These are phyloP conservation scores for Avena eriantha DNA, from an alignment of 176 grass and related monocot species.

Conservation along the genomic window DNA sequence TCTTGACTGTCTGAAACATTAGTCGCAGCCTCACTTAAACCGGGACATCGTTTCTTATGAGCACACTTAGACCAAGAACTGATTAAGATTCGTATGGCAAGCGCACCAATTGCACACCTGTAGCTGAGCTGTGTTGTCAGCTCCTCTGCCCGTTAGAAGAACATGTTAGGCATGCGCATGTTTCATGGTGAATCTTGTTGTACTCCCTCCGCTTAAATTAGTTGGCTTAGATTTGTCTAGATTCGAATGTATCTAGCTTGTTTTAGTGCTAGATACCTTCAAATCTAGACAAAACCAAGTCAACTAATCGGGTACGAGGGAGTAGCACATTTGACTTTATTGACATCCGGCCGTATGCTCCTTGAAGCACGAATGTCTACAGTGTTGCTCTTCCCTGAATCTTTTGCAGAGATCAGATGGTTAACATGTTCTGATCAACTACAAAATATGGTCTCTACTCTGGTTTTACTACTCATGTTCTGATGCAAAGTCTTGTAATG, in stretches of 20 bases:
- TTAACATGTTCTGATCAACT: not conserved
- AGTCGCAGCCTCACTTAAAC: not conserved
- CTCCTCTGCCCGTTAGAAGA: not conserved
- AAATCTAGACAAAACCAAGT: too few relatives aligned
- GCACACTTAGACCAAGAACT: not conserved
- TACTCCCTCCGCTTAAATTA: too few relatives aligned
- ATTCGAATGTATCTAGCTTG: too few relatives aligned
- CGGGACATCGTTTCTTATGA: not conserved
- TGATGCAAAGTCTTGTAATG: too few relatives aligned
- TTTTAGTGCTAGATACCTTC: too few relatives aligned
- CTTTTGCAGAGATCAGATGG: not conserved
- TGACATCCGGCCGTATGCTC: not conserved
- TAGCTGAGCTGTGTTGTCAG: conserved; percentile 11
- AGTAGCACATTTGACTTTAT: not conserved
- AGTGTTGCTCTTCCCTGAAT: not conserved
- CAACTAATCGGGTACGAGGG: too few relatives aligned
- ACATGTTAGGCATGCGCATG: not conserved
- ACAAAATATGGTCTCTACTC: too few relatives aligned
- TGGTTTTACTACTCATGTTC: too few relatives aligned
- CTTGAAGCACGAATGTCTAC: not conserved
- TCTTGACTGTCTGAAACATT: not conserved
- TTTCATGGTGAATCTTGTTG: not conserved
- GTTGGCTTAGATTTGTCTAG: too few relatives aligned
- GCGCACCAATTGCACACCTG: not conserved
- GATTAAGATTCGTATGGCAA: not conserved